Conservation (phyloP, 148 eudicot genomes). For the Nyssa sinensis region DNA sequence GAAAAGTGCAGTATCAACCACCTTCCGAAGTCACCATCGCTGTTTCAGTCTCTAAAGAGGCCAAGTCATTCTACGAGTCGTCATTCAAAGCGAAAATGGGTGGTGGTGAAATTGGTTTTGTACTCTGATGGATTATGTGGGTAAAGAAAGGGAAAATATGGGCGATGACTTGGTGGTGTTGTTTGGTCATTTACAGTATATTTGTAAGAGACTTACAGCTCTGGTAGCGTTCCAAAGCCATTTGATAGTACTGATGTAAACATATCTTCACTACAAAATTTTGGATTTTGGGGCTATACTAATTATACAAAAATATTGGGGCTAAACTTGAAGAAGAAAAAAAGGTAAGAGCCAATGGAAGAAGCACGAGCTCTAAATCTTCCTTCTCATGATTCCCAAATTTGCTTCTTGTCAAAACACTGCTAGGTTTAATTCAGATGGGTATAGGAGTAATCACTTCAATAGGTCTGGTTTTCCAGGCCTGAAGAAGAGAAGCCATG, state of each 20-base stretch:
- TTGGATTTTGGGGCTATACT: no score
- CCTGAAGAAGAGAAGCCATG: conserved; percentile 76
- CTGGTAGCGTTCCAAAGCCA: conserved; percentile 47
- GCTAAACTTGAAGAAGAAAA: conserved; percentile 7
- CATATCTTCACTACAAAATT: conserved; percentile 13
- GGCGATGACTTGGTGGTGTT: conserved; percentile 79
- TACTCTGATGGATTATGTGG: conserved; percentile 71
- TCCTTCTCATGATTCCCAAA: conserved; percentile 27
- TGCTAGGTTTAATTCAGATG: conserved; percentile 34
- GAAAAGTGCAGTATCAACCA: no score
- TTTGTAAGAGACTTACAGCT: conserved; percentile 81
- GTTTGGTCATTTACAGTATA: conserved; percentile 75
- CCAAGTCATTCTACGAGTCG: no score
- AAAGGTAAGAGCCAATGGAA: conserved; percentile 38
- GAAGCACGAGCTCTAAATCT: conserved; percentile 28
- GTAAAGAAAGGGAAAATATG: conserved; percentile 58
- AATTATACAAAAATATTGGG: no score
- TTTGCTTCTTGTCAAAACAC: conserved; percentile 30
- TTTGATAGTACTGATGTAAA: conserved; percentile 26
- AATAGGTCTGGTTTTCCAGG: conserved; percentile 50
- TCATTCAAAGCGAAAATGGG: no score
- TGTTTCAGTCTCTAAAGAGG: no score
- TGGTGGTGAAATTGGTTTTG: conserved; percentile 9
- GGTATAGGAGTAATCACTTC: conserved; percentile 24
- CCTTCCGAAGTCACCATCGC: no score